Percentiles rank a stretch among this genome's conserved stretches.
Conservation (phyloP, 352 stramenopile species). For the Pilasporangium apinafurcum region DNA sequence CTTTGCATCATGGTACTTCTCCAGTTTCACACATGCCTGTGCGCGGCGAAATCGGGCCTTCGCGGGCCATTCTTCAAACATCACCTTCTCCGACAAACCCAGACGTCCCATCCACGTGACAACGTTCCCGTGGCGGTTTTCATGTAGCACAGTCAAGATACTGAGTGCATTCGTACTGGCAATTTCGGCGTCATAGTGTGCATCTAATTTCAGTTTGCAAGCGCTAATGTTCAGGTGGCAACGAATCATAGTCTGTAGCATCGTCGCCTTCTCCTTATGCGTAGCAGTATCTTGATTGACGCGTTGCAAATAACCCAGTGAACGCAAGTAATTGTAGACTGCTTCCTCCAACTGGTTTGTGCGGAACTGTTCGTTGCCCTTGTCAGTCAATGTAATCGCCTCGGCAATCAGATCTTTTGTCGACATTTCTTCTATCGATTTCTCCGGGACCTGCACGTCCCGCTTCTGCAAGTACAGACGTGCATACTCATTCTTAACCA, state of each 20-base stretch:
- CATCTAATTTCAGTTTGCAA: conserved; percentile 76
- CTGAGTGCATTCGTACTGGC: conserved; percentile 79
- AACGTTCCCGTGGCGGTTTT: conserved; percentile 77
- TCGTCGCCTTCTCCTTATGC: conserved; percentile 82
- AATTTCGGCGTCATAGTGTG: conserved; percentile 61
- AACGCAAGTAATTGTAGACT: conserved; percentile 69
- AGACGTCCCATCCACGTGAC: conserved; percentile 82
- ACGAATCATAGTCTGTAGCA: conserved; percentile 86
- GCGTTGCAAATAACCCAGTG: conserved; percentile 63
- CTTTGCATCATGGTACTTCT: conserved; percentile 66
- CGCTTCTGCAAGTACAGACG: conserved; percentile 79
- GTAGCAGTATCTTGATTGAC: conserved; percentile 71
- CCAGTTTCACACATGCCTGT: conserved; percentile 66
- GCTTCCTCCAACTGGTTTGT: conserved; percentile 51
- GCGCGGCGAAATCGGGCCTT: conserved; percentile 83
- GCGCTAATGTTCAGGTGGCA: conserved; percentile 83
- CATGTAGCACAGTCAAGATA: conserved; percentile 65
- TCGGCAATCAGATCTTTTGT: conserved; percentile 71
- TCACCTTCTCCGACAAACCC: conserved; percentile 65
- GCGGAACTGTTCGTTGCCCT: conserved; percentile 71
- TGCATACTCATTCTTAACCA: conserved; percentile 59
- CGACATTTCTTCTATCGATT: conserved; percentile 65
- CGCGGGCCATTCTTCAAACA: conserved; percentile 83
- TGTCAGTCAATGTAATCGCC: conserved; percentile 54
- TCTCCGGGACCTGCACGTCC: conserved; percentile 60